Percentiles rank a stretch among this genome's conserved stretches.
Evolutionary conservation across 2,329 filamentous ascomycete genomes (phyloP).

Genomic region (Camillea tinctor): DNA sequence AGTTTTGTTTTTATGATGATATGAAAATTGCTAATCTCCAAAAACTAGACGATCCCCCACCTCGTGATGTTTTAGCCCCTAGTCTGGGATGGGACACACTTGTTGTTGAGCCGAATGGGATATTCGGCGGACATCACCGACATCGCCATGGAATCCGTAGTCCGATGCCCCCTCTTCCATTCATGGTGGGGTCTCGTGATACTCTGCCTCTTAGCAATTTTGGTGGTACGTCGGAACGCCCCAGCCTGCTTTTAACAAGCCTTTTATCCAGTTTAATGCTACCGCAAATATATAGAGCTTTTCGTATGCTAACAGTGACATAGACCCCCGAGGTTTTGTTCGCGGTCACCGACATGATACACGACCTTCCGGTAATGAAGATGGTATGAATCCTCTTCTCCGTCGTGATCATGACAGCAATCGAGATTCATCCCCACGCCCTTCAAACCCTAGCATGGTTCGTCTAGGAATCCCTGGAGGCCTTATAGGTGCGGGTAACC

Average conservation of each 20-base stretch:
- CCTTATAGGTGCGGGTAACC: conserved; percentile 40
- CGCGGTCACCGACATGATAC: conserved; percentile 52
- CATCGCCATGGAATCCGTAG: conserved; percentile 55
- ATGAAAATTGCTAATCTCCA: no score
- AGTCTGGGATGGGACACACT: conserved; percentile 59
- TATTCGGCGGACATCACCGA: conserved; percentile 51
- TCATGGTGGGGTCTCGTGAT: conserved; percentile 33
- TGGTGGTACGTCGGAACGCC: conserved; percentile 24
- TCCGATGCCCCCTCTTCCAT: conserved; percentile 53
- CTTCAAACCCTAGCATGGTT: conserved; percentile 50
- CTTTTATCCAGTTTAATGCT: not conserved
- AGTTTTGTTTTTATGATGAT: not conserved
- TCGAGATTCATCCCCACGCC: conserved; percentile 48
- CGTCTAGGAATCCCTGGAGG: conserved; percentile 50
- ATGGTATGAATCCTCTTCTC: conserved; percentile 84
- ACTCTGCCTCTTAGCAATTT: conserved; percentile 25
- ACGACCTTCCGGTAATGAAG: conserved; percentile 63
- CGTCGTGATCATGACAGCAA: conserved; percentile 54
- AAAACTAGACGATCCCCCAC: conserved; percentile 41
- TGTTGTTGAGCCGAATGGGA: conserved; percentile 43
- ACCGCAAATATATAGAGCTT: not conserved
- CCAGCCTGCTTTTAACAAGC: not conserved
- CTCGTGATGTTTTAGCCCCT: conserved; percentile 41
- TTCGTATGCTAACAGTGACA: conserved; percentile 24
- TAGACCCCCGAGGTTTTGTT: conserved; percentile 42